Conservation (phyloP, 2,329 filamentous ascomycete species). For the Pseudogymnoascus sp. region DNA sequence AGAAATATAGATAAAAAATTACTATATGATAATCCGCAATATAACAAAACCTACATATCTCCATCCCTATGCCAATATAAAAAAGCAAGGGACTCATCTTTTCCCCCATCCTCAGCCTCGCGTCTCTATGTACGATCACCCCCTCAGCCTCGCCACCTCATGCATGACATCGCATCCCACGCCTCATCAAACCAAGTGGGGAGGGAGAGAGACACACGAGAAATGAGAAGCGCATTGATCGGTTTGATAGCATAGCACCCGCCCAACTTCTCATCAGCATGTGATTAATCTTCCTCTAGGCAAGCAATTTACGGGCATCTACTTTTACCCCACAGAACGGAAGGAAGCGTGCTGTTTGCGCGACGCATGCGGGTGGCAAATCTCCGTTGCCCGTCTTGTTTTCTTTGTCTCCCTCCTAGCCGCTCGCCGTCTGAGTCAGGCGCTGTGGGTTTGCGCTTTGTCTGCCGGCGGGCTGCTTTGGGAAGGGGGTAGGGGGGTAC, state of each 20-base stretch:
- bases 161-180: neutral
- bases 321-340: neutral
- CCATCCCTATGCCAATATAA: neutral
- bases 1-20: neutral
- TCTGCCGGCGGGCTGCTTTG: neutral
- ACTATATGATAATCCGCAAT: neutral
- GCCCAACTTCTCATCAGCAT: neutral
- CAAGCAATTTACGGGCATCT: neutral
- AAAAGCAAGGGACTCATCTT: slow-evolving; percentile 44
- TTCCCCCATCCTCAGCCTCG: slow-evolving; percentile 66
- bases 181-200: neutral
- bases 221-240: neutral
- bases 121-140: slow-evolving; percentile 15
- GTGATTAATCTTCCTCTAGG: neutral
- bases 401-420: neutral
- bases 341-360: neutral
- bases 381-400: neutral
- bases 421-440: neutral
- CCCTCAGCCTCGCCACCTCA: neutral
- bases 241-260: neutral
- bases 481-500: neutral
- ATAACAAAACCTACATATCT: neutral
- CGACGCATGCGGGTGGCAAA: neutral
- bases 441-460: neutral
- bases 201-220: no score